Base-by-base conservation (phyloP, 23 red algal species). In the Gracilaria gracilis region DNA sequence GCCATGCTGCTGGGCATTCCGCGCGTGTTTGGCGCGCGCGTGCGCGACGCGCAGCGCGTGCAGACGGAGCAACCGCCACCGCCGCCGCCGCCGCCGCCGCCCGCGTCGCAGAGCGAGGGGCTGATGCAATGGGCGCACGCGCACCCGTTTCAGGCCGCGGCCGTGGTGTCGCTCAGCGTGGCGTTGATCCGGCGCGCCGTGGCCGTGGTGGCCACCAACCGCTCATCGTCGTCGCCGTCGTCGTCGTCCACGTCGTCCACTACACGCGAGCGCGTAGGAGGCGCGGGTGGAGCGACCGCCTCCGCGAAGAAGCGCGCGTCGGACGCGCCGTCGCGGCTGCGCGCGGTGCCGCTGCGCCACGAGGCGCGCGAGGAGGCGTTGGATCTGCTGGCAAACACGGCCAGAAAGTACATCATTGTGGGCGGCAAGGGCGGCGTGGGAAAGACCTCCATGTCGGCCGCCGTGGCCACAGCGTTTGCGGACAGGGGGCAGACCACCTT, bases 391-490 rank as follows among this genome's bases (percentile, higher is more conserved):
- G 93, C 38, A 20, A 92, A 92, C 79, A 81, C 75, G 14, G 61
- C 86, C 36, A 0, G 86, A 34, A 89, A 93, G 57, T 93, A 86
- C 62, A 78, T 91, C 57, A 87, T 98, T 24, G 86, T 98, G 25
- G 88, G 91, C 58, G 96, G 96, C 23, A 98, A 98, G 61, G 96
- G 96, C 34, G 96, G 96, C 20, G 91, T 94, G 20, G 96, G 96
- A 23, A 98, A 98, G 88, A 98, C 96, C 13, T 87, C 85, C 59
- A 95, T 95, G 76, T 77, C 91, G 4, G 74, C 93, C 39, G 93
- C 93, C 19, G 84, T 86, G 57, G 86, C 96, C 24, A 91, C 89
- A 27, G 81, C 85, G 55, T 95, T 98, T 80, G 96, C 96, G 19
- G 96, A 98, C 73, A 38, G 88, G 34, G 93, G 93, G 2, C 84